Base-by-base conservation (phyloP, 2,329 filamentous ascomycete species). In the Bipolaris bicolor region DNA sequence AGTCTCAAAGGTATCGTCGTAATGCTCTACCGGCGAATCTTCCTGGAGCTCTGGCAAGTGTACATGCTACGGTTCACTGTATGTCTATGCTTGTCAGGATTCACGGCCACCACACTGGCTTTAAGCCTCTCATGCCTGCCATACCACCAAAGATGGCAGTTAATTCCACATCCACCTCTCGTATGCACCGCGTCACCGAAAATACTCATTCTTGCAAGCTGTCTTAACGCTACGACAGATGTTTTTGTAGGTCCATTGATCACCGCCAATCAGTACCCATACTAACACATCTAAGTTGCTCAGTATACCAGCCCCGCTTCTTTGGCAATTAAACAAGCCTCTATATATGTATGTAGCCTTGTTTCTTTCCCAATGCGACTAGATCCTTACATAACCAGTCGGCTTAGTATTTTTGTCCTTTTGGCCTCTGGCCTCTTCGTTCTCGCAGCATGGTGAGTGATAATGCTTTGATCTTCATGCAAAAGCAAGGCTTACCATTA, bases 201-300 rank as follows among this genome's bases (percentile, higher is more conserved):
- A 26, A 26, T 43, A 26, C 40, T 43, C 22, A 43, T 43, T 43
- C 40, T 43, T 43, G 22, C 40, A n/a, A 43, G 40, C 40, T 43
- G 40, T 43, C 20, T 43, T 22, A 43, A 43, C 18, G 40, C 40
- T 43, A 43, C 22, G 5, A 43, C 40, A n/a, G 40, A 43, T 29
- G 22, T 43, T 16, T 26, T 43, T 43, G 40, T 43, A 26, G 5
- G 40, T 43, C 10, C 22, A 7, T 43, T 7, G 22, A 4, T 43
- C 16, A 26, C 4, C 22, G 16, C 18, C 26, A 16, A 22, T 29
- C 22, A 43, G 22, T 16, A 16, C 15, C 11, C 15, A 7, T 10
- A 16, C 40, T 43, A 26, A 43, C 13, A 16, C 11, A 43, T 13
- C n/a, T 9, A 10, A 43, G 40, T 43, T 43, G 13, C 22, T 43